phyloP scores from a whole-genome alignment of 164 flowering plant genomes.

The Magnolia changhungtana region DNA sequence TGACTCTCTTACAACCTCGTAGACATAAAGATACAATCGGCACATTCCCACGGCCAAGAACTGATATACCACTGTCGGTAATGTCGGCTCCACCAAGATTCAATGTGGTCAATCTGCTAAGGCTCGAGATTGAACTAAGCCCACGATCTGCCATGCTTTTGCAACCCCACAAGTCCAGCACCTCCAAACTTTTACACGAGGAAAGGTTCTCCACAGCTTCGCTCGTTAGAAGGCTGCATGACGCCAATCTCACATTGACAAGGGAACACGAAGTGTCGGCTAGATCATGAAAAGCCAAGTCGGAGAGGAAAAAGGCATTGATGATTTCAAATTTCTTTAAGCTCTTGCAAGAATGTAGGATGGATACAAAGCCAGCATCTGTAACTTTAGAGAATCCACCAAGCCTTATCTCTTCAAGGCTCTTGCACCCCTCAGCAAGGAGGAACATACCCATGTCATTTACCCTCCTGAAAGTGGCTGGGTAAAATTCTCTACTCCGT shows the following conservation, averaged over 20 bases:
- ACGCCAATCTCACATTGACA: constrained; percentile 30
- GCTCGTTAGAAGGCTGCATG: constrained; percentile 40
- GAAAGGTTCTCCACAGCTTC: constrained; percentile 34
- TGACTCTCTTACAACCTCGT: constrained; percentile 42
- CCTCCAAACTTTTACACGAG: constrained; percentile 27
- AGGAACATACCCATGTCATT: constrained; percentile 47
- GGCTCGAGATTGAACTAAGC: constrained; percentile 25
- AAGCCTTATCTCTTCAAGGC: constrained; percentile 35
- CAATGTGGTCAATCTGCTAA: constrained; percentile 25
- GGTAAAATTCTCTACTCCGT: constrained; percentile 22
- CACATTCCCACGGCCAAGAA: constrained; percentile 25
- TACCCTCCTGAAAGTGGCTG: constrained; percentile 31
- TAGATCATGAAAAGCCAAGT: constrained; percentile 39
- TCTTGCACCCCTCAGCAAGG: constrained; percentile 35
- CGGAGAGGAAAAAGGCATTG: constrained; percentile 30
- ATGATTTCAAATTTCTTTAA: constrained; percentile 40
- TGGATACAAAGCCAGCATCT: constrained; percentile 49
- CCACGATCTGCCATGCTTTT: constrained; percentile 37
- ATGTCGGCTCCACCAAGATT: constrained; percentile 39
- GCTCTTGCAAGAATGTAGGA: constrained; percentile 33
- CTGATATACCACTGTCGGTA: constrained; percentile 35
- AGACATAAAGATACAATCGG: constrained; percentile 32
- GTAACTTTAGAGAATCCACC: constrained; percentile 47
- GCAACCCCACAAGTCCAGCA: constrained; percentile 38
- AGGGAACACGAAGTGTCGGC: constrained; percentile 24